These are phyloP conservation scores for Isoetes taiwanensis DNA, from an alignment of 75 land plant genomes.

Conservation along the genomic window DNA sequence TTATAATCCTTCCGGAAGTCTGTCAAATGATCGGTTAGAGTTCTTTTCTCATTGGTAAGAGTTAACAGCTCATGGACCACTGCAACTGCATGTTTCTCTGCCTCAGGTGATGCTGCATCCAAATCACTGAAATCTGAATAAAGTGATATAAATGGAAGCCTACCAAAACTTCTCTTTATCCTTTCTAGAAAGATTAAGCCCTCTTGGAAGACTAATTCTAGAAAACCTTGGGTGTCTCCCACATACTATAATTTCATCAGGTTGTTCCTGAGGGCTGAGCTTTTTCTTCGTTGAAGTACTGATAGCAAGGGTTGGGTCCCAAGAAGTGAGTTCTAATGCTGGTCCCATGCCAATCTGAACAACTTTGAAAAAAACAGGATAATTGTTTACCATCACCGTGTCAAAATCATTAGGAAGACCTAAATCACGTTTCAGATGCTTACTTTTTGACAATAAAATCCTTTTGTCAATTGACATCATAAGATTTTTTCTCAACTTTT, in stretches of 20 bases:
- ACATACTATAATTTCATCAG: neutral
- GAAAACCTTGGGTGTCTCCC: conserved; percentile 1
- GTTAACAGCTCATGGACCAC: neutral
- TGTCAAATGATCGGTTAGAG: neutral
- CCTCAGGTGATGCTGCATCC: neutral
- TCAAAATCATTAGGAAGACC: neutral
- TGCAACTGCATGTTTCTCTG: neutral
- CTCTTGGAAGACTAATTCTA: neutral
- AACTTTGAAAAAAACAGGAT: neutral
- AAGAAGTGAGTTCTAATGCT: neutral
- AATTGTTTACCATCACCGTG: neutral
- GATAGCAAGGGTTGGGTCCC: neutral
- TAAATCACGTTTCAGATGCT: neutral
- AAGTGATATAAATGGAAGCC: neutral
- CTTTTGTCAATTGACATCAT: neutral
- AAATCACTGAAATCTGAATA: neutral
- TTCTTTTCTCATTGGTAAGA: neutral
- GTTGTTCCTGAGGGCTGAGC: conserved; percentile 19
- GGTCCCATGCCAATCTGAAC: neutral
- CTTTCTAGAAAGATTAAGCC: neutral
- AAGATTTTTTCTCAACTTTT: conserved; percentile 7
- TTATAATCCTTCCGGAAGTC: neutral
- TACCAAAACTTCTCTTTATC: neutral
- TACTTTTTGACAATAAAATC: neutral
- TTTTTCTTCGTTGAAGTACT: conserved; percentile 10